Evolutionary conservation across 2,329 filamentous ascomycete species (phyloP), one percentile per base, ranked within the genome.

Genomic region (Botrytis fabae): DNA sequence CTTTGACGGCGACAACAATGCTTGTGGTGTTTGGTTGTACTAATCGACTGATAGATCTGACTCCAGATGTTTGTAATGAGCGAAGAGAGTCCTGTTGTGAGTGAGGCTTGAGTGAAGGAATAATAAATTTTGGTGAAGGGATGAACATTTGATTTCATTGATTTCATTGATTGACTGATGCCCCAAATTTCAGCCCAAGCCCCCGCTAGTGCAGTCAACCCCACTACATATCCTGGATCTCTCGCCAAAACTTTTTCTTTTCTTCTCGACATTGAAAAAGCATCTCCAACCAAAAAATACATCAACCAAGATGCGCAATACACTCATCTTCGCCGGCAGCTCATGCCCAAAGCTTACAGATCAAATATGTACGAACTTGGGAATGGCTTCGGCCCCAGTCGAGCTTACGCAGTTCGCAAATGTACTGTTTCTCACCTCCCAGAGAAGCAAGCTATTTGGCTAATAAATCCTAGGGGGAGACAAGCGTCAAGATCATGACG

Each of bases 391-490:
- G 78, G 90, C 89, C 75, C 84, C 87, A 75, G 88, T 89, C 78
- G 89, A 91, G 84, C 85, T 92, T 78, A 88, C 89, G 74, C 89
- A 92, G 82, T 92, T 92, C 84, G 89, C 90, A 81, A 92, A 92
- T 87, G 89, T 89, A 84, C 85, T 75, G 73, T 54, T 73, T 60
- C 57, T 80, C 77, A 75, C 76, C 76, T 76, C 75, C 76, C 69
- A 75, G 69, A 74, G 48, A 63, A 42, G 20, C 51, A 57, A 8
- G n/a, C n/a, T 4, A 64, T 42, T 12, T 73, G 71, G 76, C 79
- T 81, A 78, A 82, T 48, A 35, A 64, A 63, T 68, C 40, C 73
- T 82, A 91, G 89, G 90, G 90, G 83, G 90, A 92, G 84, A 92
- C 89, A 74, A 91, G 89, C 80, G 90, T 92, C 78, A 88, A 89